Base-by-base conservation (phyloP, 768 basidiomycete genomes). In the Coprinopsis sp. region DNA sequence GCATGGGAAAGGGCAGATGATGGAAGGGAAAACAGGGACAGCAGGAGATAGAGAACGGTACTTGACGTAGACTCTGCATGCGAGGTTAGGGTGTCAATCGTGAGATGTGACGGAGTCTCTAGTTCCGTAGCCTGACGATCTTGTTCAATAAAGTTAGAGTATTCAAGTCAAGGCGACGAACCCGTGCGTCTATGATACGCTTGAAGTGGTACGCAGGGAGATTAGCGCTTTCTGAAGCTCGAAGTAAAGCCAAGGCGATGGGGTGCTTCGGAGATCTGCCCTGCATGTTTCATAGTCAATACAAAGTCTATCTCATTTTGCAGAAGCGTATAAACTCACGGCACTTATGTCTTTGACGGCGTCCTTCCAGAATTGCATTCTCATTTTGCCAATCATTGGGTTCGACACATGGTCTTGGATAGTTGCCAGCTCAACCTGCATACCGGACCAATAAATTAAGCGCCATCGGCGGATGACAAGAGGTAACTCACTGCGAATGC, bases 331-430 rank as follows among this genome's bases (percentile, higher is more conserved):
- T 29, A 27, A n/a, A 62, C 74, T 61, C 57, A 86, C 90, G 58
- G 84, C 76, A 56, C 68, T 68, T 18, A 90, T 78, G 37, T 67
- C 74, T 56, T 82, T 86, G 22, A 91, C 58, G 11, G 86, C 81
- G 58, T 93, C 88, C 55, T 80, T 77, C 90, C 90, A 93, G 61
- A 91, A 92, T 60, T 91, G 83, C 70, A 90, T 77, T 53, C 87
- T 75, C 76, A 91, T 87, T 60, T 81, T 79, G n/a, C 88, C 90
- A 46, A 92, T 79, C 30, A 76, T 70, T 28, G 77, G 60, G 49
- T 84, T 85, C 14, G 87, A 87, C 12, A 88, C 84, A 30, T 74
- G 69, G 51, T 93, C 91, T 62, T 83, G 86, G 14, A 90, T 66
- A 59, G 70, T 84, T 8, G 89, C 83, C 44, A 91, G 64, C 60